A percentile compares a stretch with the other conserved stretches of the same genome.
These are phyloP conservation scores for Sarcocystis neurona DNA, from an alignment of 169 alveolate species.

Conservation along the genomic window DNA sequence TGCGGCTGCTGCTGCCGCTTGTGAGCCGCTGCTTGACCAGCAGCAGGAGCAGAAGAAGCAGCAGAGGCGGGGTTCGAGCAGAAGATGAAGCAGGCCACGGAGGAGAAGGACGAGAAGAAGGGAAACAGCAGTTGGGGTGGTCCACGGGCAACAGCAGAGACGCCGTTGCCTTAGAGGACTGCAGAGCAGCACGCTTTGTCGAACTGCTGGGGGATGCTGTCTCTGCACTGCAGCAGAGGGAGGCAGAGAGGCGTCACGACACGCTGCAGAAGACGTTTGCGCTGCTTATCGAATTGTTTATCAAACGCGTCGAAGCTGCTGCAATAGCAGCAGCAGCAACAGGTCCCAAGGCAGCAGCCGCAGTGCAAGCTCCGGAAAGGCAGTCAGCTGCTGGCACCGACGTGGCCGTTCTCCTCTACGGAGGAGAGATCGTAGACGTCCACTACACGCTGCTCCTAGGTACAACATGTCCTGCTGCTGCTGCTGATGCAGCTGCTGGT, in stretches of 20 bases:
- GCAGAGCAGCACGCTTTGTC: neutral
- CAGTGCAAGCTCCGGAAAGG: no score
- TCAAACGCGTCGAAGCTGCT: conserved; percentile 29
- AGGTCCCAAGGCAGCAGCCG: no score
- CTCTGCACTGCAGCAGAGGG: neutral
- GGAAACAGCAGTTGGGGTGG: neutral
- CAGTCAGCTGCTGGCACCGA: no score
- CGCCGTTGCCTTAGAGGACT: neutral
- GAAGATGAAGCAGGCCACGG: neutral
- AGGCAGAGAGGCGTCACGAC: neutral
- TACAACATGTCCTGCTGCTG: no score
- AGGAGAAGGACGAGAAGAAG: neutral
- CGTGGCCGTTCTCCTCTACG: no score
- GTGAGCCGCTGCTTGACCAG: neutral
- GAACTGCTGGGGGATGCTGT: neutral
- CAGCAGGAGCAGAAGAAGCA: neutral
- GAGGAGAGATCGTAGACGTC: no score
- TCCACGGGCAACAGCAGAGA: neutral
- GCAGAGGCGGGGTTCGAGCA: neutral
- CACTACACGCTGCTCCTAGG: no score
- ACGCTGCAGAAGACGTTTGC: neutral
- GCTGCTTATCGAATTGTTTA: neutral
- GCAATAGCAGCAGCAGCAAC: no score
- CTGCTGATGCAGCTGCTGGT: no score
- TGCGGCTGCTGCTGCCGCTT: neutral